Evolutionary conservation across 306 rosid species (phyloP).

Genomic region (Castanospermum australe): DNA sequence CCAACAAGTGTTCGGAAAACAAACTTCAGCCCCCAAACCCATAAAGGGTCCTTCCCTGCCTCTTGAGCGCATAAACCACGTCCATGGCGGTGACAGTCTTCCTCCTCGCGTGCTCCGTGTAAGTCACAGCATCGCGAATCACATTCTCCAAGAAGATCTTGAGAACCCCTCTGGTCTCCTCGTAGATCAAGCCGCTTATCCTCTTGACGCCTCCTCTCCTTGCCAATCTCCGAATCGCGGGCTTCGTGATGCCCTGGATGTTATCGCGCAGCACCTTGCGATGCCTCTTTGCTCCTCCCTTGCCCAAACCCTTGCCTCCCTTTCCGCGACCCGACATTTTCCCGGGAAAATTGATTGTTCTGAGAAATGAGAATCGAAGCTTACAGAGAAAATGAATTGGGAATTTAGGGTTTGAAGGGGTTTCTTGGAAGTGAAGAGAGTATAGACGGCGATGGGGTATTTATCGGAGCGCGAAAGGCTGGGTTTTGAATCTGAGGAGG

Average conservation of each 20-base stretch:
- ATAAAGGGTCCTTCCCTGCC: neutral
- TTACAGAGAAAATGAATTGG: neutral
- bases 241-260: slow-evolving; percentile 27
- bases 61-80: slow-evolving; percentile 7
- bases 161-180: slow-evolving; percentile 7
- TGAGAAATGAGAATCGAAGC: neutral
- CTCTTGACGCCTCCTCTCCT: slow-evolving; percentile 26
- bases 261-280: slow-evolving; percentile 19
- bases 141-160: neutral
- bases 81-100: slow-evolving; percentile 17
- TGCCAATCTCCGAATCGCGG: slow-evolving; percentile 26
- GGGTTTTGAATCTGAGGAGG: neutral
- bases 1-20: too few relatives aligned
- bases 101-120: slow-evolving; percentile 14
- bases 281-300: slow-evolving; percentile 30
- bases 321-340: slow-evolving; percentile 21
- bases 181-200: slow-evolving; percentile 18
- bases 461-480: neutral
- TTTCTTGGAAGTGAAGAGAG: neutral
- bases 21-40: neutral
- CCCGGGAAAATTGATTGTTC: neutral
- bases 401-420: neutral
- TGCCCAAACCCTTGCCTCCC: slow-evolving; percentile 27
- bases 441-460: neutral
- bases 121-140: slow-evolving; percentile 1